phyloP scores from a whole-genome alignment of 2,329 filamentous ascomycete genomes.

The Aureobasidium melanogenum region DNA sequence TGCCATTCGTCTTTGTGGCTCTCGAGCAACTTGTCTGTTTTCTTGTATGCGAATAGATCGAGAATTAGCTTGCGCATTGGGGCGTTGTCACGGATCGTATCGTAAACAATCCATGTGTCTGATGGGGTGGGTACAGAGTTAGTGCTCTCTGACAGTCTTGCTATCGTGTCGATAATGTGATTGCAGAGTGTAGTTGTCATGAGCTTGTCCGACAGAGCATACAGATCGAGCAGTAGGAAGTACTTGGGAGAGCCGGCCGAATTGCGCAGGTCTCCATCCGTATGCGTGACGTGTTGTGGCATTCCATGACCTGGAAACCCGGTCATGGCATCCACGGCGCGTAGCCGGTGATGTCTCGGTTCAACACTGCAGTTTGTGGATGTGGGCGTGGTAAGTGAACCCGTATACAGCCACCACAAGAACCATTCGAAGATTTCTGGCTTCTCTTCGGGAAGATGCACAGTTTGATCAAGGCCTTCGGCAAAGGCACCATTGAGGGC shows the following conservation, averaged over 20 bases:
- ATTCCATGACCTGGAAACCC: not conserved
- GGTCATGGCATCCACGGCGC: not conserved
- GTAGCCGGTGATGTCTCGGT: not conserved
- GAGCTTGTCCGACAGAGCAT: slow-evolving; percentile 38
- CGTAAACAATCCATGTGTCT: slow-evolving; percentile 42
- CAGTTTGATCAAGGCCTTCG: slow-evolving; percentile 34
- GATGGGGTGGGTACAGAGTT: slow-evolving; percentile 42
- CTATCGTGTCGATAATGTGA: slow-evolving; percentile 34
- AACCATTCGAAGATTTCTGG: slow-evolving; percentile 41
- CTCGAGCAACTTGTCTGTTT: slow-evolving; percentile 40
- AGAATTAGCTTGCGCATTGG: slow-evolving; percentile 35
- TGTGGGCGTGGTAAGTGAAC: slow-evolving; percentile 24
- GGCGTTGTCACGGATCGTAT: slow-evolving; percentile 30
- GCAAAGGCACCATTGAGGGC: slow-evolving; percentile 39
- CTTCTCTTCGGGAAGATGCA: slow-evolving; percentile 36
- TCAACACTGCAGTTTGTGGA: not conserved
- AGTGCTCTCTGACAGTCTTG: slow-evolving; percentile 37
- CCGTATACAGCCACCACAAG: slow-evolving; percentile 43
- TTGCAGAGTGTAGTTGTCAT: slow-evolving; percentile 38
- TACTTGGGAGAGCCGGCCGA: slow-evolving; percentile 40
- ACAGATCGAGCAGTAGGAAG: slow-evolving; percentile 41
- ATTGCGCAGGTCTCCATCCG: slow-evolving; percentile 33
- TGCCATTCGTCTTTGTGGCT: slow-evolving; percentile 41
- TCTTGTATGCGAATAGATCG: slow-evolving; percentile 45
- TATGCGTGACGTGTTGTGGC: slow-evolving; percentile 13